phyloP scores from a whole-genome alignment of 148 eudicot genomes.

The Camellia granthamiana region DNA sequence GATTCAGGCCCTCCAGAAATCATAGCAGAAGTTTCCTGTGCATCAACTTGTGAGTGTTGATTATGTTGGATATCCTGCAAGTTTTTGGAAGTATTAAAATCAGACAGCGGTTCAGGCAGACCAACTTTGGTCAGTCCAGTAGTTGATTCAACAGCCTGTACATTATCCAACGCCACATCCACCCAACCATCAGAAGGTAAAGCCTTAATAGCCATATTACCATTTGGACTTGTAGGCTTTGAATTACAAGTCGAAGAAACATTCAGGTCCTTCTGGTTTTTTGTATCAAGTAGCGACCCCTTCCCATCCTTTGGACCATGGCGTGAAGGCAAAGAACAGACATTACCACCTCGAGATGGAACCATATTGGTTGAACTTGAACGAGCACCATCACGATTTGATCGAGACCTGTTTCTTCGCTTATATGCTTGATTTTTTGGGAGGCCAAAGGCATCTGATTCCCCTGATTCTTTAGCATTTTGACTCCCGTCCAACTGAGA shows the following conservation, averaged over 20 bases:
- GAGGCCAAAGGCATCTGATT: slow-evolving; percentile 57
- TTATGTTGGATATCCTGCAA: slow-evolving; percentile 31
- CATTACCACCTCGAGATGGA: slow-evolving; percentile 48
- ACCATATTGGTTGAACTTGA: slow-evolving; percentile 54
- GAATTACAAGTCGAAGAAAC: slow-evolving; percentile 18
- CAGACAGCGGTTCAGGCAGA: slow-evolving; percentile 28
- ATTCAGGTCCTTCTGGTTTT: slow-evolving; percentile 18
- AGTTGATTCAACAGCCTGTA: slow-evolving; percentile 31
- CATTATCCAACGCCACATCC: slow-evolving; percentile 50
- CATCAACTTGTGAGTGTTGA: slow-evolving; percentile 29
- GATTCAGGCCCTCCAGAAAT: slow-evolving; percentile 30
- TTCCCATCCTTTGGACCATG: slow-evolving; percentile 36
- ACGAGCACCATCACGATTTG: slow-evolving; percentile 71
- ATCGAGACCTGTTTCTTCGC: slow-evolving; percentile 67
- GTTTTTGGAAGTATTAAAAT: slow-evolving; percentile 29
- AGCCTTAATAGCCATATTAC: slow-evolving; percentile 27
- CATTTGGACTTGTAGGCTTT: slow-evolving; percentile 26
- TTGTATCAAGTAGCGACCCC: slow-evolving; percentile 19
- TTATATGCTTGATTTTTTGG: slow-evolving; percentile 71
- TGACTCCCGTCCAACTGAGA: slow-evolving; percentile 51
- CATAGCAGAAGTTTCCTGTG: slow-evolving; percentile 24
- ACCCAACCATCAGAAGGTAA: slow-evolving; percentile 36
- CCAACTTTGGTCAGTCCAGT: slow-evolving; percentile 28
- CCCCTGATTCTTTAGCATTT: slow-evolving; percentile 51
- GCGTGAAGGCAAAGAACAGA: slow-evolving; percentile 42